These are phyloP conservation scores for Aureobasidium sp. DNA, from an alignment of 2,329 filamentous ascomycete species.

Conservation along the genomic window DNA sequence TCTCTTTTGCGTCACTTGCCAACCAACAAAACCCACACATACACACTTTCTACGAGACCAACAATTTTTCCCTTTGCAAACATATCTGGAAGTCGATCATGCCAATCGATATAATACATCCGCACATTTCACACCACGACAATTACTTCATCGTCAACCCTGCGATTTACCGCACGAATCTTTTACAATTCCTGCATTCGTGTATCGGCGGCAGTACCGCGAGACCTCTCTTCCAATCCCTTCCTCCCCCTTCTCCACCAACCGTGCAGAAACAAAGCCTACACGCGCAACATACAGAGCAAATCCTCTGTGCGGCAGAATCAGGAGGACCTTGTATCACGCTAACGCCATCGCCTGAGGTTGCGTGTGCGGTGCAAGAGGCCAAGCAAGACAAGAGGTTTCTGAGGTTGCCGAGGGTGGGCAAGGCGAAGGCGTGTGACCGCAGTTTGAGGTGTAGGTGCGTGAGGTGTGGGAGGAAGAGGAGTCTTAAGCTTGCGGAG, in stretches of 20 bases:
- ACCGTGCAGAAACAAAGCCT: too few species aligned
- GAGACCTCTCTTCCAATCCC: not conserved
- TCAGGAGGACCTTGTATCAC: not conserved
- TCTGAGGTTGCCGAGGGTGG: not conserved
- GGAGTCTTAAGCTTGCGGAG: not conserved
- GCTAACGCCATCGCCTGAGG: not conserved
- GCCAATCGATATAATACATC: constrained; percentile 3
- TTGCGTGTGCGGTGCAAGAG: not conserved
- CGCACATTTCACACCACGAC: constrained; percentile 3
- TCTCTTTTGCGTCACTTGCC: not conserved
- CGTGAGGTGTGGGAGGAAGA: not conserved
- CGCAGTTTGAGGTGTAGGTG: not conserved
- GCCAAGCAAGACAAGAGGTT: not conserved
- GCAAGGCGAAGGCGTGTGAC: not conserved
- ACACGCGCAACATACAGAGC: too few species aligned
- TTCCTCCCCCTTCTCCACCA: not conserved
- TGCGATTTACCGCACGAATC: not conserved
- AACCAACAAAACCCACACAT: too few species aligned
- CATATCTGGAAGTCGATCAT: not conserved
- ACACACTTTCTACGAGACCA: too few species aligned
- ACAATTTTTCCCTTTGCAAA: not conserved
- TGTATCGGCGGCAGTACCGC: not conserved
- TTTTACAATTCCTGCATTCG: not conserved
- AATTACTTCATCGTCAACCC: constrained; percentile 1
- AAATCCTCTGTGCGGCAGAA: not conserved